phyloP scores from a whole-genome alignment of 352 stramenopile genomes.

The Phytophthora sojae region DNA sequence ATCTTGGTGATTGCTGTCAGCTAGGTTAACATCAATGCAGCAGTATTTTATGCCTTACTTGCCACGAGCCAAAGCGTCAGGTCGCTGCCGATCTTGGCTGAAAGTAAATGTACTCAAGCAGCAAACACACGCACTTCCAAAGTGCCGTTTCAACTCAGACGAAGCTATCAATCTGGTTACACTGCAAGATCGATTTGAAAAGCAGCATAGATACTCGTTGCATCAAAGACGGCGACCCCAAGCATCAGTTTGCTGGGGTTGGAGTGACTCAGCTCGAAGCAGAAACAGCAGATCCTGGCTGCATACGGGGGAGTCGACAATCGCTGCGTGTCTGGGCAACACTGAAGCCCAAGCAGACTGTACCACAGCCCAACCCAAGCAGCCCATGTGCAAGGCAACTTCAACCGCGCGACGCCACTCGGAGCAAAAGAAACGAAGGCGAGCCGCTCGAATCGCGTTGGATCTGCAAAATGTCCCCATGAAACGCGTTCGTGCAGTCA shows the following conservation, averaged over 20 bases:
- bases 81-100: neutral
- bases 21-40: neutral
- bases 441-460: slow-evolving; percentile 2
- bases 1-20: neutral
- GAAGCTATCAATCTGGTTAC: slow-evolving; percentile 18
- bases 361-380: slow-evolving; percentile 18
- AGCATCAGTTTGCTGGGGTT: slow-evolving; percentile 16
- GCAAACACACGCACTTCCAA: slow-evolving; percentile 7
- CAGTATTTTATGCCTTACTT: neutral
- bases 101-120: slow-evolving; percentile 10
- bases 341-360: slow-evolving; percentile 19
- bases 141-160: slow-evolving; percentile 10
- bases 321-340: slow-evolving; percentile 27
- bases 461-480: slow-evolving; percentile 17
- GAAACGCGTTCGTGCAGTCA: neutral
- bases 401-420: slow-evolving; percentile 12
- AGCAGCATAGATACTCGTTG: slow-evolving; percentile 33
- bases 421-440: slow-evolving; percentile 19
- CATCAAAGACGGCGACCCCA: slow-evolving; percentile 13
- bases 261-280: slow-evolving; percentile 20
- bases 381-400: slow-evolving; percentile 19
- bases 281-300: slow-evolving; percentile 18
- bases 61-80: no score
- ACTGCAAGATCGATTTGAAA: slow-evolving; percentile 31
- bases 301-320: neutral